Evolutionary conservation across 441 rosid species (phyloP).

Genomic region (Biscutella laevigata): DNA sequence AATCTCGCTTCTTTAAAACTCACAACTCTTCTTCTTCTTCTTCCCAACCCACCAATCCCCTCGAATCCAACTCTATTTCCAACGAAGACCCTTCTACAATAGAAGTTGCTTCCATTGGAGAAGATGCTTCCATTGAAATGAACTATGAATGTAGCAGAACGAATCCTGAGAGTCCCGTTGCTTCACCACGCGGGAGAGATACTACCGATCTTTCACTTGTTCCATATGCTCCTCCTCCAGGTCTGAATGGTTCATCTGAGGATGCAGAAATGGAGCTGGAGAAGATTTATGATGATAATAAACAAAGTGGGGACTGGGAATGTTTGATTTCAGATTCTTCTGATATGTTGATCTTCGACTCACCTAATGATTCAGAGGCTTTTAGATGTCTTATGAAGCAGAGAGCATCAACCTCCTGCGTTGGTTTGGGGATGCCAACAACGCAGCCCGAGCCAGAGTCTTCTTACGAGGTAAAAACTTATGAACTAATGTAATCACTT

Average conservation of each 20-base stretch:
- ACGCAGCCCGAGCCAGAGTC: constrained; percentile 2
- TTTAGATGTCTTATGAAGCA: constrained; percentile 50
- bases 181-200: constrained; percentile 29
- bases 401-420: constrained; percentile 35
- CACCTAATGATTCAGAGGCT: constrained; percentile 52
- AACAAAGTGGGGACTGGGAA: constrained; percentile 50
- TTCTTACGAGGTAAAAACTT: constrained; percentile 11
- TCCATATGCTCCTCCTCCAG: constrained; percentile 26
- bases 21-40: constrained; percentile 17
- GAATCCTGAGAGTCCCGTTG: constrained; percentile 36
- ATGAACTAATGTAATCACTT: not conserved
- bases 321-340: constrained; percentile 57
- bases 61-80: too few species aligned
- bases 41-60: constrained; percentile 33
- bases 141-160: constrained; percentile 8
- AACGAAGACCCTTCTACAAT: constrained; percentile 20
- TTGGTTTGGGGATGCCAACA: not conserved
- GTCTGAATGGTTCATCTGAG: constrained; percentile 27
- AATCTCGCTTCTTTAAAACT: constrained; percentile 53
- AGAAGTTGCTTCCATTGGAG: constrained; percentile 29
- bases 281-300: constrained; percentile 25
- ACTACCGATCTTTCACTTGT: constrained; percentile 26
- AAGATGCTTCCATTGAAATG: constrained; percentile 38
- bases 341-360: constrained; percentile 55
- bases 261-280: constrained; percentile 20